These are phyloP conservation scores for Seminavis robusta DNA, from an alignment of 108 stramenopile species.

Conservation along the genomic window DNA sequence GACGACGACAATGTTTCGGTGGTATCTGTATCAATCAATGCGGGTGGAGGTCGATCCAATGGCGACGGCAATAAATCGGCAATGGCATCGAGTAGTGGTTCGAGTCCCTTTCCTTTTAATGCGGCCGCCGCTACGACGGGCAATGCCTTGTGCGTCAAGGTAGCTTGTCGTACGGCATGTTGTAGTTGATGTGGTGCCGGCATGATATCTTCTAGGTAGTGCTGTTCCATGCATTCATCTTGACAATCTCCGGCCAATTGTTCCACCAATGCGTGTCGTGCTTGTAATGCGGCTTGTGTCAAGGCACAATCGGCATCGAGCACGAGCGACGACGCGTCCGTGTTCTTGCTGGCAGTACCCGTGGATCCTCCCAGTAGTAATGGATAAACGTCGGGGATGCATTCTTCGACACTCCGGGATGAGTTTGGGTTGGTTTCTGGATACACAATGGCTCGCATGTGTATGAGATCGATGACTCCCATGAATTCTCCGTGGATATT, in stretches of 20 bases:
- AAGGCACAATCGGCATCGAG: slow-evolving; percentile 32
- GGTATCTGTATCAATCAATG: slow-evolving; percentile 39
- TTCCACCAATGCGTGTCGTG: slow-evolving; percentile 59
- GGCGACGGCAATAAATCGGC: slow-evolving; percentile 93
- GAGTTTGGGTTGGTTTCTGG: slow-evolving; percentile 41
- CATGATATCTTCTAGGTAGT: slow-evolving; percentile 65
- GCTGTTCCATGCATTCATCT: slow-evolving; percentile 82
- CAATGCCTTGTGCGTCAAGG: slow-evolving; percentile 51
- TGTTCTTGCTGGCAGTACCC: too few relatives aligned
- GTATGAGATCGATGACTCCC: slow-evolving; percentile 91
- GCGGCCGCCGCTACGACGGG: slow-evolving; percentile 87
- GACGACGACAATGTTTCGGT: not conserved
- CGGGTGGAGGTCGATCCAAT: slow-evolving; percentile 74
- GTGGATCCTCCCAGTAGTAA: slow-evolving; percentile 26
- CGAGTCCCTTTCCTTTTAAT: slow-evolving; percentile 88
- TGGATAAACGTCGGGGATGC: slow-evolving; percentile 49
- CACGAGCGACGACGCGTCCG: too few relatives aligned
- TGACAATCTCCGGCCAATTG: slow-evolving; percentile 65
- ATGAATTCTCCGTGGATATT: slow-evolving; percentile 65
- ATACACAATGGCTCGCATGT: slow-evolving; percentile 92
- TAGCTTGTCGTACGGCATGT: slow-evolving; percentile 67
- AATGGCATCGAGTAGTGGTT: slow-evolving; percentile 91
- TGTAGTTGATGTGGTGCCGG: slow-evolving; percentile 59
- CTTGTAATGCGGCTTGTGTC: slow-evolving; percentile 46
- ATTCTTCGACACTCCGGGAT: slow-evolving; percentile 65